These are phyloP conservation scores for Candida stauntonica DNA, from an alignment of 805 yeast genomes.

Conservation along the genomic window DNA sequence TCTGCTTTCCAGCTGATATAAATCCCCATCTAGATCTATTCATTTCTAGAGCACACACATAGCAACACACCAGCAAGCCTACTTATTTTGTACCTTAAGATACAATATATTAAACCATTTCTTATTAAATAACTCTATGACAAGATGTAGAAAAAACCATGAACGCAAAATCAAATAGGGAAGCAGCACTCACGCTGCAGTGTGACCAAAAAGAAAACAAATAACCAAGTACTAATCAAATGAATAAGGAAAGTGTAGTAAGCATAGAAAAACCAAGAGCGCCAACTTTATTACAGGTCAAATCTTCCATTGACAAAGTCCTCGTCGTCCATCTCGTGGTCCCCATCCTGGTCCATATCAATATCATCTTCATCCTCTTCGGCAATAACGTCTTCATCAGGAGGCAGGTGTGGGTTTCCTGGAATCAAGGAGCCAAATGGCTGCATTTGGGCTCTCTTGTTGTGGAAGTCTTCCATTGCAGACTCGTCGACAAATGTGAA, in stretches of 20 bases:
- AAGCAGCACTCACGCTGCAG: too few species aligned
- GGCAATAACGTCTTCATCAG: constrained; percentile 80
- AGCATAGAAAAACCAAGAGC: neutral
- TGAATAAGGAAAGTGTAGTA: neutral
- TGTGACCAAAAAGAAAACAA: too few species aligned
- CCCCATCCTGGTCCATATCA: constrained; percentile 37
- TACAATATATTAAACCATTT: too few species aligned
- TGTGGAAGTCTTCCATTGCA: constrained; percentile 81
- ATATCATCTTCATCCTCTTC: constrained; percentile 54
- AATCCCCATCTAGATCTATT: too few species aligned
- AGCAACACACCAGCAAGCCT: too few species aligned
- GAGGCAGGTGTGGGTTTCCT: constrained; percentile 74
- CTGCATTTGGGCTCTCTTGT: constrained; percentile 22
- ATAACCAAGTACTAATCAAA: neutral
- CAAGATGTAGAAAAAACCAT: too few species aligned
- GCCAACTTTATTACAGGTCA: constrained; percentile 47
- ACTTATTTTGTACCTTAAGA: too few species aligned
- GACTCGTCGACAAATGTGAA: constrained; percentile 95
- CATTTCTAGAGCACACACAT: too few species aligned
- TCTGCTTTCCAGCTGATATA: too few species aligned
- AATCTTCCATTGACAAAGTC: constrained; percentile 88
- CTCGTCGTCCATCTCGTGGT: constrained; percentile 68
- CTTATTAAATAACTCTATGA: too few species aligned
- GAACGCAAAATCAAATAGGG: too few species aligned
- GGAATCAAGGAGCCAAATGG: constrained; percentile 72